These are phyloP conservation scores for Thelonectria discophora DNA, from an alignment of 2,329 filamentous ascomycete species.

Conservation along the genomic window DNA sequence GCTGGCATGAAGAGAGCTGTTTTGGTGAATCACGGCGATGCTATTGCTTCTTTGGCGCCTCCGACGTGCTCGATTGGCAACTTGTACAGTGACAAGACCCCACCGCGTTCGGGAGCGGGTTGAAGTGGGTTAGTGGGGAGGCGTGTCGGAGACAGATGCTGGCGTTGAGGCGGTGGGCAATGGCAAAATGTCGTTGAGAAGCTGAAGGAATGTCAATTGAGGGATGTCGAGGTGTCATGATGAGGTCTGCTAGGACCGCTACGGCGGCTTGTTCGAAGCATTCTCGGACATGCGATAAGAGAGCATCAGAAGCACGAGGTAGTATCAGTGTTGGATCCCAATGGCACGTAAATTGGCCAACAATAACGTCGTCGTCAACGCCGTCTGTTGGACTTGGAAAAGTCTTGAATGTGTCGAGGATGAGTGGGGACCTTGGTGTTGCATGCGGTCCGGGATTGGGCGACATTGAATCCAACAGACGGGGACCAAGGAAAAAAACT, in stretches of 20 bases:
- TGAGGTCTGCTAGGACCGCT: not conserved
- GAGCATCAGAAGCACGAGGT: not conserved
- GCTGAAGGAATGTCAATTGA: constrained; percentile 11
- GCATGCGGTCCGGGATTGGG: constrained; percentile 18
- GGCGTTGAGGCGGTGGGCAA: constrained; percentile 33
- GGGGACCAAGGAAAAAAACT: constrained; percentile 5
- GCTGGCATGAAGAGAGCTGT: constrained; percentile 19
- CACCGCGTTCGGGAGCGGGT: constrained; percentile 38
- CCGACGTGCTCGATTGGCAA: constrained; percentile 10
- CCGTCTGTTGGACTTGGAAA: constrained; percentile 9
- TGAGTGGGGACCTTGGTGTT: constrained; percentile 13
- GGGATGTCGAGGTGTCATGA: constrained; percentile 5
- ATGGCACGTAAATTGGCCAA: not conserved
- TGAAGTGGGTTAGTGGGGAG: constrained; percentile 39
- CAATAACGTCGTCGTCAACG: constrained; percentile 5
- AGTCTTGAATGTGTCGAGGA: constrained; percentile 20
- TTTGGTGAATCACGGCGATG: constrained; percentile 27
- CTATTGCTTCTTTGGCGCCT: constrained; percentile 13
- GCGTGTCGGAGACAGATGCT: constrained; percentile 33
- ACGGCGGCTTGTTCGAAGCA: not conserved
- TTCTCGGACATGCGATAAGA: not conserved
- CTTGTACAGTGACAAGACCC: constrained; percentile 35
- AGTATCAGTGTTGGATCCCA: not conserved
- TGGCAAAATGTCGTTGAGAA: constrained; percentile 32
- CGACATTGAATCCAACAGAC: constrained; percentile 5